Evolutionary conservation across 345 rosid species (phyloP).

Genomic region (Dimocarpus longan): DNA sequence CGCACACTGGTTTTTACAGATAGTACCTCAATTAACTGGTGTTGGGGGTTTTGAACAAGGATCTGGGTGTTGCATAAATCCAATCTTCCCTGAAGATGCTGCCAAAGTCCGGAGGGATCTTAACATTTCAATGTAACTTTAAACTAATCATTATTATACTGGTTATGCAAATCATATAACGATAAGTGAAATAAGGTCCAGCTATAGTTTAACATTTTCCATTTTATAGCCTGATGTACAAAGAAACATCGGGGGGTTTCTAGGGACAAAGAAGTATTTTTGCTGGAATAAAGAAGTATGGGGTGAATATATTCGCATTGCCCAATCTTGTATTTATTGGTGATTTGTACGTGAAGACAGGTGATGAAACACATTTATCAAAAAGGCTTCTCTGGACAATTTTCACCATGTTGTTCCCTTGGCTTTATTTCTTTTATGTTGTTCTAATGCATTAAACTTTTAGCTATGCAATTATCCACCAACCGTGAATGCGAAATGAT

Average conservation of each 20-base stretch:
- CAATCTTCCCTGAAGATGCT: conserved; percentile 85
- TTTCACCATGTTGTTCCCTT: conserved; percentile 17
- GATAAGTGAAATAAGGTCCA: background rate
- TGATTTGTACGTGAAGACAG: conserved; percentile 8
- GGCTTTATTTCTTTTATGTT: background rate
- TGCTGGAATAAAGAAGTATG: background rate
- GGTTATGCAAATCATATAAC: background rate
- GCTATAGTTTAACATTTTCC: too few relatives aligned
- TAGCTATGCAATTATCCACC: background rate
- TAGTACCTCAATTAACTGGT: conserved; percentile 31
- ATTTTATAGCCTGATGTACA: background rate
- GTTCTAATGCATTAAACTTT: conserved; percentile 10
- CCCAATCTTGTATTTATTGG: background rate
- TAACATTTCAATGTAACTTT: conserved; percentile 16
- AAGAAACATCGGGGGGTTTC: background rate
- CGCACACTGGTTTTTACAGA: conserved; percentile 59
- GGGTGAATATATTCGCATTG: background rate
- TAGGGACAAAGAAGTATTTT: background rate
- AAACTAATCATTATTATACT: background rate
- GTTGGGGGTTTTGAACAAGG: conserved; percentile 89
- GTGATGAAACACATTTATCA: conserved; percentile 10
- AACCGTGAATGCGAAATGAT: too few relatives aligned
- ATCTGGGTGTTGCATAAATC: conserved; percentile 82
- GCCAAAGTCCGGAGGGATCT: conserved; percentile 72
- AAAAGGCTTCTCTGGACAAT: conserved; percentile 2